Base-by-base conservation (phyloP, 2,329 filamentous ascomycete species). In the Ophiostoma populinum region DNA sequence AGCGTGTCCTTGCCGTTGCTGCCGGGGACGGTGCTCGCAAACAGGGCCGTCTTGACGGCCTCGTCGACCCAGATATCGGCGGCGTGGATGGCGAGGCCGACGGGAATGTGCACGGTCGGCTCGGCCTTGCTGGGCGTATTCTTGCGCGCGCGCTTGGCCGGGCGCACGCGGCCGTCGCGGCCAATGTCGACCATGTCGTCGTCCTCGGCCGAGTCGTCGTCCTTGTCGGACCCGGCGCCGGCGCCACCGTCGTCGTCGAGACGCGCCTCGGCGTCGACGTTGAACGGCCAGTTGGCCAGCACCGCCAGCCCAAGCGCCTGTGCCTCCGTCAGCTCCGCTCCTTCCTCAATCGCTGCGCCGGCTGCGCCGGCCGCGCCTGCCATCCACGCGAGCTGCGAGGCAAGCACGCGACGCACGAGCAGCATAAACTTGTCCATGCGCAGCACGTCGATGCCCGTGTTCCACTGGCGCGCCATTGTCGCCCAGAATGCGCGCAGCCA, bases 351-450 rank as follows among this genome's bases (percentile, higher is more conserved):
- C 8, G 8, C 13, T n/a, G 41, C 40, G 26, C 19, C 27, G 9
- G 19, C 32, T 7, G 32, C 48, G 41, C 42, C 45, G 41, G 40
- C 35, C 24, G 38, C 46, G 10, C 45, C 43, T 35, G 45, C 52
- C 37, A 56, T 61, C 49, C 61, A 64, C 40, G 44, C 55, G 42
- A 92, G 73, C 8, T 74, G 72, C n/a, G 78, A 74, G 24, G 68
- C 72, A 11, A 94, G 59, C 46, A 83, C 81, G 43, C 80, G 70
- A 35, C 90, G 69, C 39, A 92, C 78, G 13, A 95, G 65, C 45
- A 86, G 67, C 38, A 98, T 60, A 50, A 92, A 95, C 62, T 98
- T 98, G 57, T 98, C 85, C 62, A 95, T 76, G 27, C 82, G 70
- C 44, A 80, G 57, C 7, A 78, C 72, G 51, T 85, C 80, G 41